phyloP scores from a whole-genome alignment of 352 stramenopile species.

The Pythium aquatile region DNA sequence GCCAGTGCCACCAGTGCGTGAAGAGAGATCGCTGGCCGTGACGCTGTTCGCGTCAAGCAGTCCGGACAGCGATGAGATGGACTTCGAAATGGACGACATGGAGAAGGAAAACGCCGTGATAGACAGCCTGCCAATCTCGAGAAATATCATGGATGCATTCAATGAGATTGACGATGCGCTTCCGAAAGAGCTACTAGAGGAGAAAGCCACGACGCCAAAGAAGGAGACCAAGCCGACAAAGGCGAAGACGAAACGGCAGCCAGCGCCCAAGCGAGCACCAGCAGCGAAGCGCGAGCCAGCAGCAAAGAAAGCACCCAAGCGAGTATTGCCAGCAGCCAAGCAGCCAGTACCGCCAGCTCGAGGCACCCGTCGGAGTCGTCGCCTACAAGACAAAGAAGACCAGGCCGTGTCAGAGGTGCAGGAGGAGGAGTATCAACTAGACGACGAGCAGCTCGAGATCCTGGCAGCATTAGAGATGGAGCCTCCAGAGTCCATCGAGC shows the following conservation, averaged over 20 bases:
- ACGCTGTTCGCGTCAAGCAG: background rate
- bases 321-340: background rate
- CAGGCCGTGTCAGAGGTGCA: background rate
- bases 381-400: background rate
- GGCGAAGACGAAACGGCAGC: background rate
- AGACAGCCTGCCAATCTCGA: background rate
- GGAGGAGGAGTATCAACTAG: background rate
- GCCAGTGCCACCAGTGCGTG: background rate
- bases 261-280: background rate
- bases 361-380: slow-evolving; percentile 10
- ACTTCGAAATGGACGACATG: background rate
- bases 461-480: background rate
- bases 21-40: background rate
- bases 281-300: background rate
- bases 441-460: background rate
- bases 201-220: slow-evolving; percentile 11
- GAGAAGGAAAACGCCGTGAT: slow-evolving; percentile 13
- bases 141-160: slow-evolving; percentile 25
- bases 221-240: background rate
- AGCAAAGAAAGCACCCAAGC: background rate
- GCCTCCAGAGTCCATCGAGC: background rate
- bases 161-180: slow-evolving; percentile 10
- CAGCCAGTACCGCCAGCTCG: background rate
- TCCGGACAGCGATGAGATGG: background rate
- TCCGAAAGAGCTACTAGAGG: background rate